phyloP scores from a whole-genome alignment of 495 filamentous ascomycete genomes.

The Hypomontagnella monticulosa region DNA sequence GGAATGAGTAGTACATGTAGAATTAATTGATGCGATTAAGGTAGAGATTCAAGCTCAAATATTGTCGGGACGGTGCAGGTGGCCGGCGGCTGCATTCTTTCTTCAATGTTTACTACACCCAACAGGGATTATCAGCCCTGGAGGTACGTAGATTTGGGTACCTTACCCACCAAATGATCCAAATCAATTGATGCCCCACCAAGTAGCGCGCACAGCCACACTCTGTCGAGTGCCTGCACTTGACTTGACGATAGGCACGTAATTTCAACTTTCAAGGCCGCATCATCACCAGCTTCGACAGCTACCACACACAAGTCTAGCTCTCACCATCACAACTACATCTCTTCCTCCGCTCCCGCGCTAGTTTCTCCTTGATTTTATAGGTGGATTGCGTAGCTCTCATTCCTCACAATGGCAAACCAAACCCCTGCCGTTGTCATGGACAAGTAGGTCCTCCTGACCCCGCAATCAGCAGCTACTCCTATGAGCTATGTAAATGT shows the following conservation, averaged over 20 bases:
- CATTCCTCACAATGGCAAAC: constrained; percentile 74
- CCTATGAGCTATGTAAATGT: background rate
- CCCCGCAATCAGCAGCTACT: constrained; percentile 28
- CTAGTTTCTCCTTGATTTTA: constrained; percentile 29
- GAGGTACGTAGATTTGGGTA: background rate
- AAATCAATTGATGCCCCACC: background rate
- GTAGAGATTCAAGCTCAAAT: no score
- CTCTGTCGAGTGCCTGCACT: constrained; percentile 4
- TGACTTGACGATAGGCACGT: constrained; percentile 39
- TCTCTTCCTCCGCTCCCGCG: background rate
- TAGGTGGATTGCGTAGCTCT: constrained; percentile 36
- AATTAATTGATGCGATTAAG: no score
- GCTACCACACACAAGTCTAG: constrained; percentile 35
- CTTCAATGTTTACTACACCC: no score
- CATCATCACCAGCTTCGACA: constrained; percentile 32
- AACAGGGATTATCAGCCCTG: no score
- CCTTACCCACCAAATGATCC: background rate
- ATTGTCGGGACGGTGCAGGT: no score
- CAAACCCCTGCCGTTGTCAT: constrained; percentile 99
- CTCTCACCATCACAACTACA: constrained; percentile 21
- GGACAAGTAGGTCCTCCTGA: constrained; percentile 91
- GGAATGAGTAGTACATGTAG: no score
- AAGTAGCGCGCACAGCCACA: constrained; percentile 32
- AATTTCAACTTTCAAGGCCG: constrained; percentile 33
- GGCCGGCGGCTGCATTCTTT: no score